Percentiles rank a stretch among this genome's conserved stretches.
These are phyloP conservation scores for Vaccinium corymbosum DNA, from an alignment of 148 eudicot species.

Conservation along the genomic window DNA sequence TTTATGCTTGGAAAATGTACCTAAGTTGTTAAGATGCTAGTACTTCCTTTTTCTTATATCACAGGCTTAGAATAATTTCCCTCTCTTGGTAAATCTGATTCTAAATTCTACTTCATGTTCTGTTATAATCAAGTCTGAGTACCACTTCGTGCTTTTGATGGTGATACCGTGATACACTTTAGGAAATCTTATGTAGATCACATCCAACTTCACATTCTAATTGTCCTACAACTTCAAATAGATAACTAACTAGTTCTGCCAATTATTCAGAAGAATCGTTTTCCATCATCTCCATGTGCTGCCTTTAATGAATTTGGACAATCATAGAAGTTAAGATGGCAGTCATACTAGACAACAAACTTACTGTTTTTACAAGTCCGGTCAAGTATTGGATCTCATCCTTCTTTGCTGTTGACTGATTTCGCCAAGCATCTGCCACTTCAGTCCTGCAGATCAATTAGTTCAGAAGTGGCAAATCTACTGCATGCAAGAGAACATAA, in stretches of 20 bases:
- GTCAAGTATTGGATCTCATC: constrained; percentile 48
- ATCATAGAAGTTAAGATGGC: background rate
- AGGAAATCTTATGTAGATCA: background rate
- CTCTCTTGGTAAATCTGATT: background rate
- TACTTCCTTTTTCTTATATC: background rate
- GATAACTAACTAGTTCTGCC: background rate
- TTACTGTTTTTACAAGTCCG: constrained; percentile 47
- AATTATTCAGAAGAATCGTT: background rate
- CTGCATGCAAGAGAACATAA: background rate
- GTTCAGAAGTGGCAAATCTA: background rate
- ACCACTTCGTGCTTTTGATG: background rate
- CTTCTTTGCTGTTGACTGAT: constrained; percentile 41
- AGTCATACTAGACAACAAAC: background rate
- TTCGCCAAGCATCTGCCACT: constrained; percentile 36
- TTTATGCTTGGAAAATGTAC: background rate
- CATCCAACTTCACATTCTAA: background rate
- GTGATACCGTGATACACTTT: background rate
- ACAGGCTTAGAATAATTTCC: background rate
- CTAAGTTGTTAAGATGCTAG: background rate
- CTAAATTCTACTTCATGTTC: background rate
- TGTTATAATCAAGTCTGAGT: background rate
- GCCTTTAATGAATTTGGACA: background rate
- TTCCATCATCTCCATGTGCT: background rate
- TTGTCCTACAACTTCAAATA: background rate
- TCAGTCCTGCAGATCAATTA: constrained; percentile 52